These are phyloP conservation scores for Diaporthe sp. DNA, from an alignment of 2,329 filamentous ascomycete genomes.

Conservation along the genomic window DNA sequence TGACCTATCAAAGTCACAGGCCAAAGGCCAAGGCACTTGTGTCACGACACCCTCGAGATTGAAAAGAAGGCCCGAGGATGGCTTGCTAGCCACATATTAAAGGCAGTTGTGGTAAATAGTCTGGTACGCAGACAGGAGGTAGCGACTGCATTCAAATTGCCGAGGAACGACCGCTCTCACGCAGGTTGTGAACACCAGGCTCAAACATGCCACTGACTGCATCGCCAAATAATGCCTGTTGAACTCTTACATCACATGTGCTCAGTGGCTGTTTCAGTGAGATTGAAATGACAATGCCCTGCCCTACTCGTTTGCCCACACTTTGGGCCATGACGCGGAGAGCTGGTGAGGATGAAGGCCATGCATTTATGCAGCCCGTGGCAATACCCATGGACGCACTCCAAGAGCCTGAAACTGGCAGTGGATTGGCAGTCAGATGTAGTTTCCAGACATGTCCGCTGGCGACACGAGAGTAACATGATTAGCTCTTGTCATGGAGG, in stretches of 20 bases:
- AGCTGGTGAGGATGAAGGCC: too few relatives aligned
- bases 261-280: not conserved
- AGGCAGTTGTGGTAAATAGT: not conserved
- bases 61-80: slow-evolving; percentile 13
- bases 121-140: not conserved
- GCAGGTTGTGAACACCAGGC: not conserved
- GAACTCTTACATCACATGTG: too few relatives aligned
- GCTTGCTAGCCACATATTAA: not conserved
- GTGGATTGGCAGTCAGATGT: not conserved
- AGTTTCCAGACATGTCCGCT: not conserved
- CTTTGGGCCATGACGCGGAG: not conserved
- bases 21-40: not conserved
- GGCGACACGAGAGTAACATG: not conserved
- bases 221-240: not conserved
- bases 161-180: slow-evolving; percentile 4
- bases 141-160: not conserved
- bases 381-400: not conserved
- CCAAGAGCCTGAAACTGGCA: too few relatives aligned
- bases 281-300: not conserved
- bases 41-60: slow-evolving; percentile 10
- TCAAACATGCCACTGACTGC: not conserved
- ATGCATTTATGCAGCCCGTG: too few relatives aligned
- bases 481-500: not conserved
- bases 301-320: not conserved
- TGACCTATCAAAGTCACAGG: slow-evolving; percentile 28